Conservation (phyloP, 352 stramenopile species). For the Globisporangium iwayamae region DNA sequence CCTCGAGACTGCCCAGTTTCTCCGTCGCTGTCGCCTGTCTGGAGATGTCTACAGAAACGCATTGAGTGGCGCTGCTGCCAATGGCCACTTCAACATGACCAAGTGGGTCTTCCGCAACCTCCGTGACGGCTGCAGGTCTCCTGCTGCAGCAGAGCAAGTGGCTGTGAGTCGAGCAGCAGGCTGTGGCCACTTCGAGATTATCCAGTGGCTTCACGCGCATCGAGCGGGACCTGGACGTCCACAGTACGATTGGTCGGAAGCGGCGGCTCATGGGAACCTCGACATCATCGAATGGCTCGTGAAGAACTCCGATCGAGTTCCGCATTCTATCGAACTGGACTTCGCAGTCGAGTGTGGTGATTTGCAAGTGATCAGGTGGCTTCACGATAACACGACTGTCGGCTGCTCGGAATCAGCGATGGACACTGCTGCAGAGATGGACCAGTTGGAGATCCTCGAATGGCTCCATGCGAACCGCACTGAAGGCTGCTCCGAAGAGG, state of each 20-base stretch:
- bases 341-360: background rate
- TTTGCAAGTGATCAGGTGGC: background rate
- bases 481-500: background rate
- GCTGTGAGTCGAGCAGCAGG: background rate
- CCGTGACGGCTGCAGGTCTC: background rate
- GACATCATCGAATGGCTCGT: background rate
- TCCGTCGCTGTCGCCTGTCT: background rate
- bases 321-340: background rate
- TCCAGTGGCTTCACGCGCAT: conserved; percentile 3
- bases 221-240: too few species aligned
- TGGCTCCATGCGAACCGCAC: background rate
- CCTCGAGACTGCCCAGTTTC: background rate
- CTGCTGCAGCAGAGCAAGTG: background rate
- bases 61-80: background rate
- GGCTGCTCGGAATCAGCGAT: background rate
- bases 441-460: background rate
- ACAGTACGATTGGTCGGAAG: background rate
- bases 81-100: background rate
- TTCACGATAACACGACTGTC: background rate
- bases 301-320: background rate
- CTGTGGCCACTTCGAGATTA: background rate
- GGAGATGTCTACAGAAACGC: background rate
- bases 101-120: background rate
- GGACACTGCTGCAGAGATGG: background rate
- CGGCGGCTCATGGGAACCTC: background rate